A percentile compares a stretch with the other conserved stretches of the same genome.
Conservation (phyloP, 2,329 filamentous ascomycete genomes). For the Diaporthe australafricana region DNA sequence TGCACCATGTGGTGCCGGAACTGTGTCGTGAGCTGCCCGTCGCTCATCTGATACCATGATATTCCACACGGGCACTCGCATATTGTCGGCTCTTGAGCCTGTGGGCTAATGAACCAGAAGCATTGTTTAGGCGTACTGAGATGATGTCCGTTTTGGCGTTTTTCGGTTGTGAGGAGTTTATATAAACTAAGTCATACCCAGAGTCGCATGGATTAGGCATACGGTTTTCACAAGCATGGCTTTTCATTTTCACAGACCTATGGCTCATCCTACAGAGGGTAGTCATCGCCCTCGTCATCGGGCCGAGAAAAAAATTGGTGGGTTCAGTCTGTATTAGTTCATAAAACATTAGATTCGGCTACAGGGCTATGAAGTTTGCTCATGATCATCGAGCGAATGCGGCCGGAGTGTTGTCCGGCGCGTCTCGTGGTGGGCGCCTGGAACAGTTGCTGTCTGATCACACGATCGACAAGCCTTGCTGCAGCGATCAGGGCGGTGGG, state of each 20-base stretch:
- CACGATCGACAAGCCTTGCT: slow-evolving; percentile 5
- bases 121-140: slow-evolving; percentile 37
- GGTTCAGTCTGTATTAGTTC: slow-evolving; percentile 29
- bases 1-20: background rate
- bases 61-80: background rate
- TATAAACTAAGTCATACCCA: slow-evolving; percentile 34
- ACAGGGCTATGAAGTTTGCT: slow-evolving; percentile 24
- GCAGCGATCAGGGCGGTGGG: background rate
- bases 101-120: slow-evolving; percentile 33
- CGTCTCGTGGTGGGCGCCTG: background rate
- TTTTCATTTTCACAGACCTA: slow-evolving; percentile 25
- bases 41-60: background rate
- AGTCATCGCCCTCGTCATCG: background rate
- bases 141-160: slow-evolving; percentile 35
- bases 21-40: background rate
- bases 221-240: slow-evolving; percentile 29
- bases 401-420: slow-evolving; percentile 3
- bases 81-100: slow-evolving; percentile 26
- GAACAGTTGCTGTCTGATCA: background rate
- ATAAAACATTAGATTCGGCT: slow-evolving; percentile 30
- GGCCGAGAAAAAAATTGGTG: slow-evolving; percentile 5
- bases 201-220: slow-evolving; percentile 34
- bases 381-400: slow-evolving; percentile 1
- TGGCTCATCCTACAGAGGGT: background rate
- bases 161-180: slow-evolving; percentile 34